Evolutionary conservation across 257 asterid species (phyloP), one percentile per base, ranked within the genome.

Genomic region (Solanum tacnaense): DNA sequence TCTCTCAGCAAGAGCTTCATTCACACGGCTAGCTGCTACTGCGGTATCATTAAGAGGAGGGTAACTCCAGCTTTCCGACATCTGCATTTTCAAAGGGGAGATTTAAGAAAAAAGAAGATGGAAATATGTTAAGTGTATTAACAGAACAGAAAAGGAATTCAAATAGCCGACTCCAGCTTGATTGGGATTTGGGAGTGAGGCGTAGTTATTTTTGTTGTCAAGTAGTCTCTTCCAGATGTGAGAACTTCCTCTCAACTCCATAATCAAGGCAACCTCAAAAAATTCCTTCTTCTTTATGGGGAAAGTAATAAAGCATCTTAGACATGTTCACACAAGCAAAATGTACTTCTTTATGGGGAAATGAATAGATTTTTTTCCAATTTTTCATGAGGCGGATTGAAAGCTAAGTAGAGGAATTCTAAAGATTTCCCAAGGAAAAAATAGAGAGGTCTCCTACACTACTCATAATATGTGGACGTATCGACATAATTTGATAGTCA

Each of bases 31-130:
- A 62, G 98, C 99, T 71, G 98, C 99, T 85, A 92, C 96, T 71
- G 95, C 92, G 39, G 97, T 94, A 87, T 97, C 99, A 46, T 92
- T 95, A n/a, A 97, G 86, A 32, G 99, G 99, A 88, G 99, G 99
- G 90, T 96, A 97, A 88, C 99, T 93, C 99, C 99, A 96, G 91
- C 92, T 92, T 82, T 95, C 98, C 23, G 99, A 94, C 96, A 96
- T 95, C 99, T 96, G 96, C 49, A 31, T 74, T 62, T 39, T 38
- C 8, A 13, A 18, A 83, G 78, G 3, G 23, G 32, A 44, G 84
- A 49, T 79, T 86, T 86, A 86, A 62, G 76, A 88, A 67, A 49
- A 29, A 16, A 7, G 38, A 44, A 7, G 38, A 44, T 7, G 39
- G 81, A 16, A 75, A 71, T 56, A 89, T 65, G 88, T 38, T 3